A percentile compares a stretch with the other conserved stretches of the same genome.
Evolutionary conservation across 768 basidiomycete genomes (phyloP).

Genomic region (Vararia minispora): DNA sequence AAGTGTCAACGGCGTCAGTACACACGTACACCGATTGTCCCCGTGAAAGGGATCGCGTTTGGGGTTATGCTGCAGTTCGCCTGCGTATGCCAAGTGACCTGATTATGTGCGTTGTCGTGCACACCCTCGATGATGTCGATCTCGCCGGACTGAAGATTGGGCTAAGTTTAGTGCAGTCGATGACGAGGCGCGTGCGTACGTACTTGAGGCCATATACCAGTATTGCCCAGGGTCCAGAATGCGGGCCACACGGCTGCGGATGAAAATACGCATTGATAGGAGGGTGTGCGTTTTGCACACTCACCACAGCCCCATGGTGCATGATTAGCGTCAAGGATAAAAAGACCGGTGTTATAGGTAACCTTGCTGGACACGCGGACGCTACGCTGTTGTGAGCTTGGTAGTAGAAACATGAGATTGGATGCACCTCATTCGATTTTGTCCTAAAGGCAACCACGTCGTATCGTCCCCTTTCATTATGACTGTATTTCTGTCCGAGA

Average conservation of each 20-base stretch:
- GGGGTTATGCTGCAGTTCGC: conserved; percentile 32
- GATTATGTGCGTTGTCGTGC: conserved; percentile 76
- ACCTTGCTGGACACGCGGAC: conserved; percentile 65
- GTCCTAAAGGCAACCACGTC: conserved; percentile 39
- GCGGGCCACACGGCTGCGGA: conserved; percentile 69
- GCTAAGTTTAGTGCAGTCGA: conserved; percentile 3
- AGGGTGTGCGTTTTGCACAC: too few species aligned
- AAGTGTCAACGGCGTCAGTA: neutral
- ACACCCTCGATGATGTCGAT: conserved; percentile 82
- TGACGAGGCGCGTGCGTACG: too few species aligned
- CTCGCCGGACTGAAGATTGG: conserved; percentile 47
- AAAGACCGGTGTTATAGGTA: conserved; percentile 65
- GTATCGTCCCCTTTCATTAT: conserved; percentile 74
- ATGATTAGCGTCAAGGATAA: conserved; percentile 72
- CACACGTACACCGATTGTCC: conserved; percentile 45
- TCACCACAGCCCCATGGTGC: conserved; percentile 87
- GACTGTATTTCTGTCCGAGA: conserved; percentile 44
- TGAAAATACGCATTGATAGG: neutral
- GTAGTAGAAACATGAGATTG: neutral
- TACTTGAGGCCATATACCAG: conserved; percentile 55
- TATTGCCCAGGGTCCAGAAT: conserved; percentile 61
- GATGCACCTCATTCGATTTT: conserved; percentile 48
- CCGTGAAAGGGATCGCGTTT: conserved; percentile 47
- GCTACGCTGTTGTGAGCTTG: conserved; percentile 24
- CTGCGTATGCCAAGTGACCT: conserved; percentile 75